Conservation (phyloP, 75 land plant species). For the Azolla pinnata region DNA sequence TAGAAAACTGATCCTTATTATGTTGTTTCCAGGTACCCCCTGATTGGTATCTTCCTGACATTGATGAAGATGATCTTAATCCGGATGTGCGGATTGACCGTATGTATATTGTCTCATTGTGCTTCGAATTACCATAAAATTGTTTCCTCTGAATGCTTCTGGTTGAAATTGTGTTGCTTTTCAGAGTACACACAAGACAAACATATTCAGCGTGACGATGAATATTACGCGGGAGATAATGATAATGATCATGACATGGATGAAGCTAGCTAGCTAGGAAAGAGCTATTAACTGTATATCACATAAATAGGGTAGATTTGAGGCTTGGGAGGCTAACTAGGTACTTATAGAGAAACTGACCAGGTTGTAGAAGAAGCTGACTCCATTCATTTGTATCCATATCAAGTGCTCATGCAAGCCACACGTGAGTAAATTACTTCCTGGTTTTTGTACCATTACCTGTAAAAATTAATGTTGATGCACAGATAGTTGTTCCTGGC, state of each 20-base stretch:
- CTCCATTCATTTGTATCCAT: too few species aligned
- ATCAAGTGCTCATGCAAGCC: too few species aligned
- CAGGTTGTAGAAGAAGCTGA: too few species aligned
- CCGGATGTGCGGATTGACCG: slow-evolving; percentile 89
- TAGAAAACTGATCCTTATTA: not conserved
- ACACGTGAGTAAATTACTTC: too few species aligned
- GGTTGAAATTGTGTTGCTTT: slow-evolving; percentile 7
- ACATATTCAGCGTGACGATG: slow-evolving; percentile 91
- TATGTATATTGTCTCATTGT: slow-evolving; percentile 32
- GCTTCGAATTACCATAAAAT: not conserved
- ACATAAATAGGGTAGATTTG: too few species aligned
- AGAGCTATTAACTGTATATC: too few species aligned
- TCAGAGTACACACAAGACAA: slow-evolving; percentile 87
- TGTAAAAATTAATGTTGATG: too few species aligned
- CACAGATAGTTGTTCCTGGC: too few species aligned
- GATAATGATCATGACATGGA: slow-evolving; percentile 82
- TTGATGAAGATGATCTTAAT: slow-evolving; percentile 86
- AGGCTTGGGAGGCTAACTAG: too few species aligned
- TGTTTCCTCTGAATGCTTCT: too few species aligned
- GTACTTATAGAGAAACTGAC: too few species aligned
- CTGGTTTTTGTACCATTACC: too few species aligned
- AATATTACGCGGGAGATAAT: slow-evolving; percentile 87
- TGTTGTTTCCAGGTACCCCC: slow-evolving; percentile 70
- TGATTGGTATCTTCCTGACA: slow-evolving; percentile 92
- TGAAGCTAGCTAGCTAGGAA: slow-evolving; percentile 22